Evolutionary conservation across 2,329 filamentous ascomycete species (phyloP), one percentile per base, ranked within the genome.

Genomic region (Aspergillus bombycis): DNA sequence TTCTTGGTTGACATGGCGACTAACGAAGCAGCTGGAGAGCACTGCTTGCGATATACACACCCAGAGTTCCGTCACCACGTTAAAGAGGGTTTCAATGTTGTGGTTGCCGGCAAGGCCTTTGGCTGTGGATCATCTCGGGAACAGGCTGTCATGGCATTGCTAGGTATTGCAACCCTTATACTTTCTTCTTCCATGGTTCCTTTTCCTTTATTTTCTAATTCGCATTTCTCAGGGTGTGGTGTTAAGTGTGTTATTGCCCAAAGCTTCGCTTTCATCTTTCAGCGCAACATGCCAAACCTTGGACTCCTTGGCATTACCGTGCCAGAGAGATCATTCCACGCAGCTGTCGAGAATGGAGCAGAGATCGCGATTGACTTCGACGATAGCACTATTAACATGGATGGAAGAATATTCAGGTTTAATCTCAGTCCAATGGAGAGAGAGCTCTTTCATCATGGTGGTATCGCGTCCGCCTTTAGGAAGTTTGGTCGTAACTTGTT

Each of bases 231-330:
- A 68, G 70, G 66, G 0, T 61, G 57, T 14, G 64, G 78, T 1
- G 74, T 83, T 1, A 63, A 79, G 65, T 80, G 77, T 58, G 79
- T 83, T 0, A 81, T 83, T 59, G 81, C 80, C 1, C 69, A 74
- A 54, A 80, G 77, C 0, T 84, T 82, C 61, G 76, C 79, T 0
- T 83, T 83, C 68, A 83, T 83, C 62, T 83, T 80, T 60, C 73
- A 73, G 8, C 75, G 80, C 2, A 84, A 84, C 67, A 77, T 80
- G 71, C 79, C 81, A 0, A 81, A 73, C 41, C 68, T 83, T 0
- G 82, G 82, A 0, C 74, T 84, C 0, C 65, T 83, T 19, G 80
- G 80, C 0, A 80, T 84, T 55, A 73, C 70, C 2, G 75, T 84
- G 14, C 57, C 63, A 0, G 77, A 83, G 58, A 72, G 75, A 9